These are phyloP conservation scores for Trichoderma koningii DNA, from an alignment of 2,329 filamentous ascomycete species.

Conservation along the genomic window DNA sequence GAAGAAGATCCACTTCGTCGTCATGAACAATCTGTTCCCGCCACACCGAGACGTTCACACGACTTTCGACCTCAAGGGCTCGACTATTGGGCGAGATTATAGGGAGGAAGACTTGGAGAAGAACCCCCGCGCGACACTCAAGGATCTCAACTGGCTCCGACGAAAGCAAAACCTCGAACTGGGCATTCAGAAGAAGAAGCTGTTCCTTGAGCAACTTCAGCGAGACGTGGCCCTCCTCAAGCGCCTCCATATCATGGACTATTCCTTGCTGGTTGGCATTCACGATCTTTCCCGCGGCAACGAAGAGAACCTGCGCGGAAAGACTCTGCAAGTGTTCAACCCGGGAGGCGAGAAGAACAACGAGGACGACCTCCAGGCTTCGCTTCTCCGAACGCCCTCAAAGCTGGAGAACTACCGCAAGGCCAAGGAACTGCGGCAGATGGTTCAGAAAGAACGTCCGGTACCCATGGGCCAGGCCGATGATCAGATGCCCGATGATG, in stretches of 20 bases:
- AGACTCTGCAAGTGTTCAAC: conserved; percentile 91
- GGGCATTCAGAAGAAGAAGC: conserved; percentile 80
- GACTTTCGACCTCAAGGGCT: conserved; percentile 96
- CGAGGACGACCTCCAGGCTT: conserved; percentile 62
- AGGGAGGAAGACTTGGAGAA: conserved; percentile 82
- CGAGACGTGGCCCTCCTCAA: conserved; percentile 85
- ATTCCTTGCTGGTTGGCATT: conserved; percentile 91
- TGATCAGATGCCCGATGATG: conserved; percentile 86
- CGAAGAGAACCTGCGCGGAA: conserved; percentile 86
- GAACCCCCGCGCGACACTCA: conserved; percentile 90
- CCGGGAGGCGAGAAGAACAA: conserved; percentile 68
- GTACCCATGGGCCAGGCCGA: conserved; percentile 85
- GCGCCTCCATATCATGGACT: conserved; percentile 95
- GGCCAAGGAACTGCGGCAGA: conserved; percentile 84
- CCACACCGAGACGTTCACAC: conserved; percentile 96
- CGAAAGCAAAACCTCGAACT: conserved; percentile 83
- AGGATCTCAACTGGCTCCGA: conserved; percentile 95
- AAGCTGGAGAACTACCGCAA: conserved; percentile 91
- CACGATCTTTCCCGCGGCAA: conserved; percentile 90
- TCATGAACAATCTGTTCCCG: conserved; percentile 99
- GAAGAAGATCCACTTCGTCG: conserved; percentile 97
- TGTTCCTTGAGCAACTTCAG: conserved; percentile 87
- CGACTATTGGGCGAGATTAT: conserved; percentile 89
- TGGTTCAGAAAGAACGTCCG: conserved; percentile 89
- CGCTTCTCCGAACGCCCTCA: conserved; percentile 85